phyloP scores from a whole-genome alignment of 1,139 yeast genomes.

The Yamadazyma songkhlaensis region DNA sequence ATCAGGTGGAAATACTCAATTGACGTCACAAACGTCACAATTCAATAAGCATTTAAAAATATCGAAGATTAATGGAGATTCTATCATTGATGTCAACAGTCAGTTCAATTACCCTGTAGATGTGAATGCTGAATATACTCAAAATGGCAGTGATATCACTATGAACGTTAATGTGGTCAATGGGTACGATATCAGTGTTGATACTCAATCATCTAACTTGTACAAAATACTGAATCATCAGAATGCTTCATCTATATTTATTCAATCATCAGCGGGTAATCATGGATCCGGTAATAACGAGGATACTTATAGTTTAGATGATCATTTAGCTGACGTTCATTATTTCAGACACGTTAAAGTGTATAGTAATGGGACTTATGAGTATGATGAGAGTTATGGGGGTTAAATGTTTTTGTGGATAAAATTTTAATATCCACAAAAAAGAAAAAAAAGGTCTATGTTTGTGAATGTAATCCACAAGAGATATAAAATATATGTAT shows the following conservation, averaged over 20 bases:
- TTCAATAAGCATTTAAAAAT: conserved; percentile 14
- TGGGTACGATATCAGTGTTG: conserved; percentile 17
- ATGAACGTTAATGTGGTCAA: conserved; percentile 18
- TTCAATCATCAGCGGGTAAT: conserved; percentile 47
- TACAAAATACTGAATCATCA: conserved; percentile 17
- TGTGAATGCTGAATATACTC: conserved; percentile 7
- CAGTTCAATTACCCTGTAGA: conserved; percentile 22
- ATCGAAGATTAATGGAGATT: conserved; percentile 9
- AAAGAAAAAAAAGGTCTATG: too few relatives aligned
- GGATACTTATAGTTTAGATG: conserved; percentile 34
- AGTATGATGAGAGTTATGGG: conserved; percentile 18
- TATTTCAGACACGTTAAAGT: conserved; percentile 44
- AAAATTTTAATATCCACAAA: too few relatives aligned
- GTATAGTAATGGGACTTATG: conserved; percentile 31
- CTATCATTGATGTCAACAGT: not conserved
- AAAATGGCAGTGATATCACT: conserved; percentile 4
- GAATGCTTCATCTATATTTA: conserved; percentile 48
- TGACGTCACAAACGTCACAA: conserved; percentile 27
- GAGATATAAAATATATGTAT: too few relatives aligned
- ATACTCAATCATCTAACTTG: not conserved
- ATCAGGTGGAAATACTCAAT: conserved; percentile 29
- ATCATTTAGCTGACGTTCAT: conserved; percentile 22
- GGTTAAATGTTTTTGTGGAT: not conserved
- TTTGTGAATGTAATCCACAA: too few relatives aligned
- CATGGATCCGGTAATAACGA: conserved; percentile 45